A percentile compares a stretch with the other conserved stretches of the same genome.
These are phyloP conservation scores for Globisporangium nagaii DNA, from an alignment of 352 stramenopile species.

Conservation along the genomic window DNA sequence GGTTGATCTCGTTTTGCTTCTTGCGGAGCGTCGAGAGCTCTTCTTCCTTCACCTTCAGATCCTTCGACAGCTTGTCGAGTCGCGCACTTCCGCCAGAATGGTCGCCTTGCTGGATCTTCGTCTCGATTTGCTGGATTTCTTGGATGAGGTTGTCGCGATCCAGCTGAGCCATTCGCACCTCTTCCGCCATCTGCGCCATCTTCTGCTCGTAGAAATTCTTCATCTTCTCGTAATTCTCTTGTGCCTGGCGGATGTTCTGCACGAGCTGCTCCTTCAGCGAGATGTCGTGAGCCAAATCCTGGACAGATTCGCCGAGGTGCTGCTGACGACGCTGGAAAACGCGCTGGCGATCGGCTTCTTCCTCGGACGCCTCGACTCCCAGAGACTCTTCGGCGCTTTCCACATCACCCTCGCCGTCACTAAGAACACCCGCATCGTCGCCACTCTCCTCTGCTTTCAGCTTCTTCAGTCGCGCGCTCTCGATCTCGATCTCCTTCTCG, in stretches of 20 bases:
- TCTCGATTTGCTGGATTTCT: slow-evolving; percentile 69
- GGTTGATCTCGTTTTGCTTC: slow-evolving; percentile 81
- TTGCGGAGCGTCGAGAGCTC: slow-evolving; percentile 67
- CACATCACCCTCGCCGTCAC: slow-evolving; percentile 27
- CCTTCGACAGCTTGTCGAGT: slow-evolving; percentile 58
- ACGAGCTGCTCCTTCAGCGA: slow-evolving; percentile 84
- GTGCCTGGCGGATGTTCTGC: slow-evolving; percentile 65
- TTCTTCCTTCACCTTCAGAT: slow-evolving; percentile 77
- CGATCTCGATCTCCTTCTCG: slow-evolving; percentile 73
- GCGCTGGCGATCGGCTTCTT: slow-evolving; percentile 74
- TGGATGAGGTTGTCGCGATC: slow-evolving; percentile 71
- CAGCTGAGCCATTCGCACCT: slow-evolving; percentile 51
- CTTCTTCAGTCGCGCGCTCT: slow-evolving; percentile 73
- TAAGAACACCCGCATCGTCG: slow-evolving; percentile 28
- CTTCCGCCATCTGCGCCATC: slow-evolving; percentile 77
- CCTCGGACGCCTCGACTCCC: slow-evolving; percentile 34
- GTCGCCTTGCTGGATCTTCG: slow-evolving; percentile 58
- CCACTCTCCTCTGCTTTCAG: slow-evolving; percentile 49
- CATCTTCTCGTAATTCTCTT: slow-evolving; percentile 82
- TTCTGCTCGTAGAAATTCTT: slow-evolving; percentile 83
- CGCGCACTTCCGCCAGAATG: slow-evolving; percentile 39
- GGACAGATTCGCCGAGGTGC: slow-evolving; percentile 71
- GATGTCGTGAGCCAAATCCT: slow-evolving; percentile 79
- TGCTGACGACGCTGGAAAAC: slow-evolving; percentile 79
- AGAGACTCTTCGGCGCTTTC: slow-evolving; percentile 30